A percentile compares a stretch with the other conserved stretches of the same genome.
These are phyloP conservation scores for Dendrobium officinale DNA, from an alignment of 106 monocot species.

Conservation along the genomic window DNA sequence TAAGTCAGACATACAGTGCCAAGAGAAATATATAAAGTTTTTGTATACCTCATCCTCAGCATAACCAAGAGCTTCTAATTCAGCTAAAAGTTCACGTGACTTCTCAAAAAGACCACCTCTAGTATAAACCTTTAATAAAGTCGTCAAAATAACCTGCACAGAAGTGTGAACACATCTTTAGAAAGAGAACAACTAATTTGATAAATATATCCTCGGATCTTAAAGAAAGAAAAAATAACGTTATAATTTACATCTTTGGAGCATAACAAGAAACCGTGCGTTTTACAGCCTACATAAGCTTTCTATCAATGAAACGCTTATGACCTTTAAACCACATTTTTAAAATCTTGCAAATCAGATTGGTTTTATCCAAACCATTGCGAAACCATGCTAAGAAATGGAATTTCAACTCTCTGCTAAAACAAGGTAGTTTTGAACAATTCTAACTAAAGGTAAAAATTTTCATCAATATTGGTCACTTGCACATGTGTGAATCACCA, in stretches of 20 bases:
- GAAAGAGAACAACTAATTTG: not conserved
- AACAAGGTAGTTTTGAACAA: not conserved
- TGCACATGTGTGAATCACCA: not conserved
- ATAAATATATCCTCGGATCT: not conserved
- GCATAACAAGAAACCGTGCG: not conserved
- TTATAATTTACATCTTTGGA: not conserved
- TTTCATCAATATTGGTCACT: not conserved
- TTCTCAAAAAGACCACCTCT: conserved; percentile 84
- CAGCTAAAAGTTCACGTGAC: conserved; percentile 54
- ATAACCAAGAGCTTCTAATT: conserved; percentile 59
- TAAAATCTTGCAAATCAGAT: too few relatives aligned
- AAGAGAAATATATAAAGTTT: not conserved
- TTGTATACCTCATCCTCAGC: conserved; percentile 74
- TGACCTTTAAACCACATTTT: not conserved
- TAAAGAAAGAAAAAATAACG: not conserved
- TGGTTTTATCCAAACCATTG: not conserved
- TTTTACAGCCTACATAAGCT: not conserved
- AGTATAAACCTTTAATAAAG: conserved; percentile 87
- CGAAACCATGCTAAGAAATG: not conserved
- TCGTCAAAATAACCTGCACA: conserved; percentile 77
- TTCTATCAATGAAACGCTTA: not conserved
- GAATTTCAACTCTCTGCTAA: not conserved
- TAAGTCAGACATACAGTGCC: not conserved
- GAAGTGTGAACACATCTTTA: not conserved
- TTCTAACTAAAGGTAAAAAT: not conserved